Evolutionary conservation across 805 yeast genomes (phyloP), one percentile per base, ranked within the genome.

Genomic region (Candida ficus): DNA sequence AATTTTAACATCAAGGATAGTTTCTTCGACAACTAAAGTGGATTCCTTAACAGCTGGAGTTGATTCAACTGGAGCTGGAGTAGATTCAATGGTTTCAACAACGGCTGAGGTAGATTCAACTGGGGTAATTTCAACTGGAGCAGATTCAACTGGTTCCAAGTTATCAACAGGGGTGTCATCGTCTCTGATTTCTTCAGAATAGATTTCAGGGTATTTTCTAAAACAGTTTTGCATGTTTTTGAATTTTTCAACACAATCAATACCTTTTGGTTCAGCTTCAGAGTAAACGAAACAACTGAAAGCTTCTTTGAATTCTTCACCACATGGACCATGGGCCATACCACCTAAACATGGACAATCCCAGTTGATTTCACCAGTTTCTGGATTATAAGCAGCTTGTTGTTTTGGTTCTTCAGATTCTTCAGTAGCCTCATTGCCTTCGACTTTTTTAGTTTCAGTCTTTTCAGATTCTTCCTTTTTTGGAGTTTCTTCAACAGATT

Each of bases 301-400:
- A 0, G 99, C 98, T 39, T 77, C 88, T 67, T 86, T 88, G 71
- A 88, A 88, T 66, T 89, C 95, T 54, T 81, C 90, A 43, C 99
- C 99, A 68, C 99, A 93, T 41, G 99, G 98, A 0, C 99, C 99
- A 50, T 90, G 74, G 25, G 99, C 98, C 97, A 93, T 88, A 31
- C 99, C 99, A 26, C 98, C 99, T 37, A 93, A 71, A 64, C 98
- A 91, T n/a, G 99, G 98, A 64, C 99, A 93, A 60, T 93, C 98
- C 99, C 99, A 93, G 76, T 93, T 91, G 66, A 93, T 93, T 62
- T 91, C 98, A 23, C 99, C 99, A 3, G 99, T 93, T 56, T 86
- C 95, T 23, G 97, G 97, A 67, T 91, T 78, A 66, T 78, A 91
- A 4, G 98, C 96, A 29, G 88, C 84, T 45, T 70, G 66, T 46